phyloP scores from a whole-genome alignment of 441 rosid species.

The Brassica balearica region DNA sequence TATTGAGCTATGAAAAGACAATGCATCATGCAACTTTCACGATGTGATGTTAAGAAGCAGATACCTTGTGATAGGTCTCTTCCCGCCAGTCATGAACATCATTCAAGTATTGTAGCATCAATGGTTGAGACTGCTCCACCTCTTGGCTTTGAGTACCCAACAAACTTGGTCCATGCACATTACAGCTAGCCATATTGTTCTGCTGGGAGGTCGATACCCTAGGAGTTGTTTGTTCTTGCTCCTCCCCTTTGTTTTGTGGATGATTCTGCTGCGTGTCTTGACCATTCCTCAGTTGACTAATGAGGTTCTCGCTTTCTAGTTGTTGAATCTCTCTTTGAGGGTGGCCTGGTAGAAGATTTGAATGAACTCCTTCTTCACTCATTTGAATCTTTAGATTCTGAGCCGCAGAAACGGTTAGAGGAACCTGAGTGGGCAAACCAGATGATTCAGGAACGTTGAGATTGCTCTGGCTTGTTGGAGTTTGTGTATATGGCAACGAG shows the following conservation, averaged over 20 bases:
- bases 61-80: constrained; percentile 77
- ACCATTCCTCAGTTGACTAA: constrained; percentile 55
- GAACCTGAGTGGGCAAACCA: constrained; percentile 56
- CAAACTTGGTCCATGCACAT: constrained; percentile 47
- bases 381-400: constrained; percentile 61
- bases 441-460: constrained; percentile 57
- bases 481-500: constrained; percentile 49
- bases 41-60: neutral
- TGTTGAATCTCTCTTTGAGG: constrained; percentile 67
- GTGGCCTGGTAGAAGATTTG: constrained; percentile 42
- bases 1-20: neutral
- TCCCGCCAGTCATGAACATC: constrained; percentile 70
- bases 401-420: constrained; percentile 53
- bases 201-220: constrained; percentile 51
- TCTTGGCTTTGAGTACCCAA: constrained; percentile 61
- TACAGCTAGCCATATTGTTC: constrained; percentile 52
- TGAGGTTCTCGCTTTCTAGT: constrained; percentile 48
- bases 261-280: constrained; percentile 53
- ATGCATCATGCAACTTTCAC: neutral
- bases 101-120: constrained; percentile 51
- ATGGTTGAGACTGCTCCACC: constrained; percentile 57
- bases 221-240: constrained; percentile 33
- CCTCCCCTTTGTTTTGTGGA: constrained; percentile 57
- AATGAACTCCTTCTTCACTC: constrained; percentile 55
- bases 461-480: constrained; percentile 51